Evolutionary conservation across 768 basidiomycete genomes (phyloP), one percentile per base, ranked within the genome.

Genomic region (Amanita fuliginea): DNA sequence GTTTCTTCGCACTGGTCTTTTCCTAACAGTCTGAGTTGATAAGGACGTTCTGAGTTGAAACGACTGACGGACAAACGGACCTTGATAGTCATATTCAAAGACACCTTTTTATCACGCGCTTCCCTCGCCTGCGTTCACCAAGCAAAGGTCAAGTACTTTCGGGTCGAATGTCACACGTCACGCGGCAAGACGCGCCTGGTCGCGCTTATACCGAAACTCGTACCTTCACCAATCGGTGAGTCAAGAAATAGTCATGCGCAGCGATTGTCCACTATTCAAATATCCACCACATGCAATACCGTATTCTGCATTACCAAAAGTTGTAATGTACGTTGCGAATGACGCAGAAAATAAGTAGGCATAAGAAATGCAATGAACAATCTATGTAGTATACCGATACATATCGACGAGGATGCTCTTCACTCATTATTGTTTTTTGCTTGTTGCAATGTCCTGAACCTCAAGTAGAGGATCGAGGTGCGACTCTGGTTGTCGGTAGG

Each of bases 401-500:
- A 30, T 26, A 5, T 5, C 22, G 19, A 14, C 4, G 30, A 46
- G 22, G 28, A 18, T 24, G 43, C 18, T n/a, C 44, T 6, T 52
- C 51, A 54, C 50, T 54, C 56, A 62, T 53, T 58, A 55, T 43
- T 51, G 55, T 55, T 62, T 62, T 16, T 55, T 55, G 47, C 64
- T 64, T 41, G 47, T 11, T 10, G 47, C 10, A 21, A n/a, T 19
- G 6, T n/a, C 62, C 42, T 69, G 60, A 47, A 87, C 75, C 55
- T 90, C 86, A 24, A 87, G 71, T 42, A 96, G 59, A 2, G 95
- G 96, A 62, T 99, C 96, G 28, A 95, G 77, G 39, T 74, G 71
- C 2, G 83, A 78, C 43, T 78, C 78, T 3, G 96, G 96, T 52
- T 93, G 83, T 37, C 93, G 85, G 67, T 97, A 98, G 11, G 92